A percentile compares a stretch with the other conserved stretches of the same genome.
These are phyloP conservation scores for Ophiocordyceps unilateralis DNA, from an alignment of 2,329 filamentous ascomycete genomes.

Conservation along the genomic window DNA sequence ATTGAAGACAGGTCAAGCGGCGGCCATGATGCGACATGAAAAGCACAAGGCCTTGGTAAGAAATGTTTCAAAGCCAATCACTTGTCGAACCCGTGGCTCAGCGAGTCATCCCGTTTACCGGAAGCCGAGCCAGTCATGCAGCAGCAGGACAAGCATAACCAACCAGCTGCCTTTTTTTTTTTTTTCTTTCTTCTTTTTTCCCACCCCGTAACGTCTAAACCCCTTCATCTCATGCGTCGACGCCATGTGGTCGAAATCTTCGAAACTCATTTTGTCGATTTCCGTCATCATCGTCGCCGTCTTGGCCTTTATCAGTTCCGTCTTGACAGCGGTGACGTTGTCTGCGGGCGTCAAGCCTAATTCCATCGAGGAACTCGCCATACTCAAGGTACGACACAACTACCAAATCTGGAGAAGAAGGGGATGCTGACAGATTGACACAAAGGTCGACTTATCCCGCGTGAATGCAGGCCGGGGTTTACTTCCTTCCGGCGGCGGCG, in stretches of 20 bases:
- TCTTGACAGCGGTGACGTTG: neutral
- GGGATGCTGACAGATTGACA: neutral
- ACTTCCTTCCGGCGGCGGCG: neutral
- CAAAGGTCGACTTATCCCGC: neutral
- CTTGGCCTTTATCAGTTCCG: neutral
- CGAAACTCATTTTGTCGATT: neutral
- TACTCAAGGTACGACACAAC: neutral
- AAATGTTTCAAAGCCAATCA: neutral
- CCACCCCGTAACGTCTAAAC: neutral
- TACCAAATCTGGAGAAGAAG: too few species aligned
- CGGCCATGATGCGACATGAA: neutral
- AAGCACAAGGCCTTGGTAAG: neutral
- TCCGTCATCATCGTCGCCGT: neutral
- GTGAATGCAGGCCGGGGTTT: neutral
- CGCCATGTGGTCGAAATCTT: neutral
- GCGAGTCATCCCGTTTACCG: neutral
- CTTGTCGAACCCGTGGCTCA: neutral
- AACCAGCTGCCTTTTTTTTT: neutral
- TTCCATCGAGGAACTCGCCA: neutral
- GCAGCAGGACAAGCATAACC: neutral
- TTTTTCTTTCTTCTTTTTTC: neutral
- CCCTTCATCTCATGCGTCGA: neutral
- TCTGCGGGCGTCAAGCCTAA: neutral
- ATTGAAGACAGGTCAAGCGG: neutral
- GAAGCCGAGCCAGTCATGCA: neutral